phyloP scores from a whole-genome alignment of 2,329 filamentous ascomycete genomes.

The Arachnomyces sp. region DNA sequence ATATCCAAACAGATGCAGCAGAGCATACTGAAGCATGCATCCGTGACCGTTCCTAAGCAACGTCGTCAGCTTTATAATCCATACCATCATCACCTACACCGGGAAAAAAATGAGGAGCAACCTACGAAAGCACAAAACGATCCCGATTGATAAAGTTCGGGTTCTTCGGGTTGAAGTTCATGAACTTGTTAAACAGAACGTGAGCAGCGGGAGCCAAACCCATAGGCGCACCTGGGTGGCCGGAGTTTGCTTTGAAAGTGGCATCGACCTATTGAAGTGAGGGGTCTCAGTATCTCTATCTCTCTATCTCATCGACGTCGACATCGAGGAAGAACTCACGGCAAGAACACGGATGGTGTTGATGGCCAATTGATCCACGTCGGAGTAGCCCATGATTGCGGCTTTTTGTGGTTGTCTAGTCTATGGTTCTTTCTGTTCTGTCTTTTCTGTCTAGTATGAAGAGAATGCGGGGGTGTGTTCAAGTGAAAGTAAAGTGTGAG shows the following conservation, averaged over 20 bases:
- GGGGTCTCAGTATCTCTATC: slow-evolving; percentile 20
- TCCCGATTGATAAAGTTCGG: slow-evolving; percentile 95
- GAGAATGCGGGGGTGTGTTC: background rate
- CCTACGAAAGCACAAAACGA: slow-evolving; percentile 98
- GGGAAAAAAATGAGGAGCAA: slow-evolving; percentile 22
- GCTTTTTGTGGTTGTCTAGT: slow-evolving; percentile 12
- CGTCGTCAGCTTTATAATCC: slow-evolving; percentile 1
- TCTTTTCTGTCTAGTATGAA: background rate
- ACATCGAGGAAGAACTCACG: slow-evolving; percentile 53
- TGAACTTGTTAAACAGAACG: slow-evolving; percentile 97
- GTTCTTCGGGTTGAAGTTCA: slow-evolving; percentile 99
- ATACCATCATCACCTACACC: background rate
- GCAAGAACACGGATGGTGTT: slow-evolving; percentile 97
- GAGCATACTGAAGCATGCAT: slow-evolving; percentile 98
- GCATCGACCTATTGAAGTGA: slow-evolving; percentile 73
- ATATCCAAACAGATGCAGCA: slow-evolving; percentile 96
- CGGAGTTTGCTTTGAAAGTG: slow-evolving; percentile 89
- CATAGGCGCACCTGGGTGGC: slow-evolving; percentile 98
- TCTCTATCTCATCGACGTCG: background rate
- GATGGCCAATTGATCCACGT: slow-evolving; percentile 83
- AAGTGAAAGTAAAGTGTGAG: slow-evolving; percentile 6
- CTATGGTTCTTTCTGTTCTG: slow-evolving; percentile 13
- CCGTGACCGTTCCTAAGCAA: slow-evolving; percentile 81
- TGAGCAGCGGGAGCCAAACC: slow-evolving; percentile 90
- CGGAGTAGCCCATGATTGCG: slow-evolving; percentile 74